Conservation (phyloP, 2,329 filamentous ascomycete species). For the Pseudogymnoascus verrucosus region DNA sequence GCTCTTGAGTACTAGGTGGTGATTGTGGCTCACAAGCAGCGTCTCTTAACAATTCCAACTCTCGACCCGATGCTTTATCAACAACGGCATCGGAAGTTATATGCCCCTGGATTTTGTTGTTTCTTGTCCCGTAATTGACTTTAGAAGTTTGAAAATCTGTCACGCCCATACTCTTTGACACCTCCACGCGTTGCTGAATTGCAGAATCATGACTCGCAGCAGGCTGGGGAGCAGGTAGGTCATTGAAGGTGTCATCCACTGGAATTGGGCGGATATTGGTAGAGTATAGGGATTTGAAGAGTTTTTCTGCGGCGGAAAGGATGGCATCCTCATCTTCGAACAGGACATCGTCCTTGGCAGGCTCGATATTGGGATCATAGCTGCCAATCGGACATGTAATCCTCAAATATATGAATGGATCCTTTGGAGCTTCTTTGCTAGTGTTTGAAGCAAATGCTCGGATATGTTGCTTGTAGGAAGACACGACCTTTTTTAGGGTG, state of each 20-base stretch:
- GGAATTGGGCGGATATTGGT: slow-evolving; percentile 21
- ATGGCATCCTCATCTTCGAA: slow-evolving; percentile 49
- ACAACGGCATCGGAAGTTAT: neutral
- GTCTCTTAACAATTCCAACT: neutral
- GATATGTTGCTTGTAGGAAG: slow-evolving; percentile 45
- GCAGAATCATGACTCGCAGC: neutral
- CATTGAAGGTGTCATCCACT: slow-evolving; percentile 34
- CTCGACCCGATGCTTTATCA: neutral
- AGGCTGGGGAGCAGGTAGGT: neutral
- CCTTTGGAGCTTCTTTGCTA: slow-evolving; percentile 30
- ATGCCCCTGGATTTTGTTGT: neutral
- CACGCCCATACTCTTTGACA: neutral
- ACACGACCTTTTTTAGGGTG: slow-evolving; percentile 50
- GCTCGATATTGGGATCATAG: slow-evolving; percentile 67
- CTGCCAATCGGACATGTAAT: slow-evolving; percentile 52
- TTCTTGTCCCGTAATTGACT: neutral
- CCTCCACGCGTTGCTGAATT: neutral
- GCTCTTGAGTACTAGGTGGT: neutral
- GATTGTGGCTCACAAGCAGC: neutral
- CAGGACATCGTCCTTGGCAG: slow-evolving; percentile 63
- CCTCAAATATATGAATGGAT: slow-evolving; percentile 56
- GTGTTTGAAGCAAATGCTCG: slow-evolving; percentile 21
- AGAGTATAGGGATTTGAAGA: slow-evolving; percentile 22
- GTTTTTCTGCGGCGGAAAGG: slow-evolving; percentile 26
- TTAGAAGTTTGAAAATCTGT: neutral